Evolutionary conservation across 1,284 basidiomycete genomes (phyloP), one percentile per base, ranked within the genome.

Genomic region (Apiotrichum veenhuisii): DNA sequence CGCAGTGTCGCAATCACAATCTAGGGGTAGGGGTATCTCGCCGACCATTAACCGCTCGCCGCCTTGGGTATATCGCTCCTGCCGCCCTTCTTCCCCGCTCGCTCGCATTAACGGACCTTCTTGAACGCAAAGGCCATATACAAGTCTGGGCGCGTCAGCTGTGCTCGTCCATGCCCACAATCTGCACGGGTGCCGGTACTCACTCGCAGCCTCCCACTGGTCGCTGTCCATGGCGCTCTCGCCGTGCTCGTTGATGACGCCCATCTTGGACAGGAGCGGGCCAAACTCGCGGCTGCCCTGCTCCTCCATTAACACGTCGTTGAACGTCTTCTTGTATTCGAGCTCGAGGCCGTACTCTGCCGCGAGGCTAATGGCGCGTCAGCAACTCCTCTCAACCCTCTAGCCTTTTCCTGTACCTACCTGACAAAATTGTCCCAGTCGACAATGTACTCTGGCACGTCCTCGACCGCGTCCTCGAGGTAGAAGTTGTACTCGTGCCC

Each of bases 401-500:
- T 2, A 3, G 42, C 22, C 15, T 3, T 36, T 14, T 11, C 34
- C 12, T 11, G 4, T n/a, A 48, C 46, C 18, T 22, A 48, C 46
- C 83, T 77, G 45, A 88, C 86, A 71, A 98, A 98, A 65, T 87
- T 87, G 36, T 91, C 87, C 93, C 95, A 99, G 55, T 87, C 83
- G 11, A 99, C 95, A 48, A 98, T 82, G 69, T 95, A 98, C 74
- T 99, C 96, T 2, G 94, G 94, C 30, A 98, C 94, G 69, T 98
- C 87, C 66, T 92, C 92, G 5, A 99, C 94, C 1, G 96, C 96
- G 69, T 98, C 96, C 69, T 85, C 80, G 33, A 99, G 83, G 78
- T 85, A 97, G 80, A 98, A 99, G 73, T 84, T 87, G 72, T 98
- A 99, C 57, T 88, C 85, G 74, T 97, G 89, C 5, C 96, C 96